phyloP scores from a whole-genome alignment of 1,139 yeast genomes.

The Scheffersomyces insectosa region DNA sequence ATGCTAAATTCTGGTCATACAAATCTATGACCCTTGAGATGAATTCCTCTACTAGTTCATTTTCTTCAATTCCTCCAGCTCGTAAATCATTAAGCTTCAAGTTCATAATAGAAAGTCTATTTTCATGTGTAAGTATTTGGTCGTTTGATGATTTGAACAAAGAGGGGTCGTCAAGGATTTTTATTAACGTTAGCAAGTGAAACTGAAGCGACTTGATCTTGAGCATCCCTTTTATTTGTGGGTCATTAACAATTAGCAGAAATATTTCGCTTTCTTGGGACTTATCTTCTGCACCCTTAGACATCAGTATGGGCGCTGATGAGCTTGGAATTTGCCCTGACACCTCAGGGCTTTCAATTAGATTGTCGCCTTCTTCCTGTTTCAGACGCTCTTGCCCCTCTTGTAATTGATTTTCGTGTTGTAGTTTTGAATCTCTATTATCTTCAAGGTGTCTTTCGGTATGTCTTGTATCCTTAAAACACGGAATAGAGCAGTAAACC shows the following conservation, averaged over 20 bases:
- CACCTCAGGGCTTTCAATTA: too few species aligned
- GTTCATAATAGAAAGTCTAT: slow-evolving; percentile 55
- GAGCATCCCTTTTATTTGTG: slow-evolving; percentile 41
- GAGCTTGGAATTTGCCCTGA: neutral
- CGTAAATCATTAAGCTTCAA: slow-evolving; percentile 61
- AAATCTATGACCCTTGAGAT: slow-evolving; percentile 17
- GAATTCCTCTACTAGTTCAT: slow-evolving; percentile 68
- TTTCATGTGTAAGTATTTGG: slow-evolving; percentile 44
- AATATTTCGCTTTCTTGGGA: neutral
- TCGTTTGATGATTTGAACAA: slow-evolving; percentile 45
- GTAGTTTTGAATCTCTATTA: slow-evolving; percentile 8
- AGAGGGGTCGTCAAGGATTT: slow-evolving; percentile 45
- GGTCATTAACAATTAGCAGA: slow-evolving; percentile 32
- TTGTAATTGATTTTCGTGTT: neutral
- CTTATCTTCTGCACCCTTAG: slow-evolving; percentile 1
- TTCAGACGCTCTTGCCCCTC: neutral
- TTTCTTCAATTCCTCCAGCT: slow-evolving; percentile 62
- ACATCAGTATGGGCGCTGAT: too few species aligned
- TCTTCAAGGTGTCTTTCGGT: slow-evolving; percentile 13
- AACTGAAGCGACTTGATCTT: slow-evolving; percentile 51
- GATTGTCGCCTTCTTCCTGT: neutral
- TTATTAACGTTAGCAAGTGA: slow-evolving; percentile 50
- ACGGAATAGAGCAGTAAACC: slow-evolving; percentile 53
- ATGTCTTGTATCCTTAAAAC: slow-evolving; percentile 57
- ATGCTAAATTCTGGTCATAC: neutral